phyloP scores from a whole-genome alignment of 164 flowering plant genomes.

The Magnolia officinalis region DNA sequence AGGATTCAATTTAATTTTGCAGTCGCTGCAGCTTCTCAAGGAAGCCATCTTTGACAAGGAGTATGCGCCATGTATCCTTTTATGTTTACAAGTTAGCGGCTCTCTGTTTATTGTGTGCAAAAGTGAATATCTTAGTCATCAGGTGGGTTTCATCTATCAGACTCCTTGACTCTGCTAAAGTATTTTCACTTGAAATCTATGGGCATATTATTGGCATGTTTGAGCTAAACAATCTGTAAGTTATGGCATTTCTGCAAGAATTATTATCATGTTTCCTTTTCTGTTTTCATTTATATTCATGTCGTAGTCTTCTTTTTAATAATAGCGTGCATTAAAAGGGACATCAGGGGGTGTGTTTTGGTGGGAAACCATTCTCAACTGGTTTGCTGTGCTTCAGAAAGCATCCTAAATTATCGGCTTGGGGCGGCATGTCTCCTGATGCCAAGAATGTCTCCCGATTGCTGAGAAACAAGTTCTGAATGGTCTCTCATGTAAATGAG shows the following conservation, averaged over 20 bases:
- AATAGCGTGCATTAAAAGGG: too few species aligned
- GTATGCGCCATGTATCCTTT: conserved; percentile 88
- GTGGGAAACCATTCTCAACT: not conserved
- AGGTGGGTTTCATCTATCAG: not conserved
- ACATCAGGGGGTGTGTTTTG: not conserved
- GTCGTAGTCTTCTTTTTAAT: too few species aligned
- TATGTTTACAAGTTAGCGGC: not conserved
- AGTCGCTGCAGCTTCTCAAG: conserved; percentile 92
- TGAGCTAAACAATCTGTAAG: conserved; percentile 99
- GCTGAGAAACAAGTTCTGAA: not conserved
- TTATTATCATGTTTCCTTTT: not conserved
- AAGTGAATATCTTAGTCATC: not conserved
- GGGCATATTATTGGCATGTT: conserved; percentile 98
- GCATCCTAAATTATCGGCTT: not conserved
- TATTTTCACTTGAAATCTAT: conserved; percentile 89
- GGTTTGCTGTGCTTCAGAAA: not conserved
- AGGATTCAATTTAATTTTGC: conserved; percentile 15
- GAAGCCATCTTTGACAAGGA: conserved; percentile 76
- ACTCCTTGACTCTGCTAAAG: conserved; percentile 57
- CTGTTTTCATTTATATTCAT: not conserved
- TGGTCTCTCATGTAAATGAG: not conserved
- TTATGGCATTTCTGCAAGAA: conserved; percentile 8
- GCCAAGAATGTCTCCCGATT: not conserved
- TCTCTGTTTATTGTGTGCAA: not conserved
- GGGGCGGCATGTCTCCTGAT: not conserved